These are phyloP conservation scores for Beauveria caledonica DNA, from an alignment of 2,329 filamentous ascomycete species.

Conservation along the genomic window DNA sequence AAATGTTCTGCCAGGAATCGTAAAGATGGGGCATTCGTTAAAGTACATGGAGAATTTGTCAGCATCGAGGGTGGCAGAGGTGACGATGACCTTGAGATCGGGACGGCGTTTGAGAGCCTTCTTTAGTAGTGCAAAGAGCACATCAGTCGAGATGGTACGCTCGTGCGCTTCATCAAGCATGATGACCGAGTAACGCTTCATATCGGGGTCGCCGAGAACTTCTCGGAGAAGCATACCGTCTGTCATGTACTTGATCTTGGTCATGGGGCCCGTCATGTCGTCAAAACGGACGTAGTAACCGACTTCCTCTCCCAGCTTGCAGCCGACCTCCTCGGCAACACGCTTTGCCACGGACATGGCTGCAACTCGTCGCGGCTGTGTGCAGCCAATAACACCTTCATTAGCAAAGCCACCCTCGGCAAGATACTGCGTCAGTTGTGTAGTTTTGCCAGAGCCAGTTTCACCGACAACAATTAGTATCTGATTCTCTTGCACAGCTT, in stretches of 20 bases:
- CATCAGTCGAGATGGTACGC: slow-evolving; percentile 89
- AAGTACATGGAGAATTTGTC: slow-evolving; percentile 98
- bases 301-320: slow-evolving; percentile 81
- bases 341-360: slow-evolving; percentile 97
- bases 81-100: slow-evolving; percentile 92
- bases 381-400: slow-evolving; percentile 86
- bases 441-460: slow-evolving; percentile 87
- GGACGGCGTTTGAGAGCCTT: slow-evolving; percentile 80
- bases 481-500: slow-evolving; percentile 81
- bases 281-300: slow-evolving; percentile 98
- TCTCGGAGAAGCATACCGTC: slow-evolving; percentile 97
- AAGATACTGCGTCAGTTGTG: slow-evolving; percentile 89
- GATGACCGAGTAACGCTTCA: slow-evolving; percentile 87
- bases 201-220: slow-evolving; percentile 82
- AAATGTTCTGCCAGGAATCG: slow-evolving; percentile 88
- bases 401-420: slow-evolving; percentile 88
- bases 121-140: slow-evolving; percentile 88
- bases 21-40: slow-evolving; percentile 91
- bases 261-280: slow-evolving; percentile 78
- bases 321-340: slow-evolving; percentile 92
- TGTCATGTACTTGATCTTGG: slow-evolving; percentile 99
- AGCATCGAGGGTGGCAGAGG: slow-evolving; percentile 90
- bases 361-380: slow-evolving; percentile 91
- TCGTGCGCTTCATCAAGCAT: slow-evolving; percentile 99
- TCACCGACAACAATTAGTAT: slow-evolving; percentile 94